Evolutionary conservation across 164 flowering plant species (phyloP).

Genomic region (Litsea cubeba): DNA sequence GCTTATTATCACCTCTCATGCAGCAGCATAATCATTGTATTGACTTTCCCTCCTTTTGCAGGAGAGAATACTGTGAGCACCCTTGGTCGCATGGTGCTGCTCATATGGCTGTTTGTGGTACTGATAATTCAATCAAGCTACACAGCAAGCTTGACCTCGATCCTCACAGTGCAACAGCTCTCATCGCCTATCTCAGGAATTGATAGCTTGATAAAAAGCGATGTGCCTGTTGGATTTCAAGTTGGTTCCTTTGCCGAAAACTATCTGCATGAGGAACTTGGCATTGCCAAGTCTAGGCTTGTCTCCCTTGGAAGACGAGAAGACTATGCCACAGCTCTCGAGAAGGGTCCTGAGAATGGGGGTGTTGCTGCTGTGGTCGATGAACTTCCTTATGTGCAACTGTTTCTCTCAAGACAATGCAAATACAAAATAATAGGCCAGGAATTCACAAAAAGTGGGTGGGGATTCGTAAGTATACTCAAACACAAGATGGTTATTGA

Average conservation of each 20-base stretch:
- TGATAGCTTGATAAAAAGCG: slow-evolving; percentile 34
- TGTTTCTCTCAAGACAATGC: slow-evolving; percentile 50
- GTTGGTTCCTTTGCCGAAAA: slow-evolving; percentile 47
- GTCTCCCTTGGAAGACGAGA: slow-evolving; percentile 43
- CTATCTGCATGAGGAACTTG: slow-evolving; percentile 40
- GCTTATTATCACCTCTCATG: background rate
- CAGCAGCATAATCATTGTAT: slow-evolving; percentile 1
- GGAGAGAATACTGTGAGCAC: slow-evolving; percentile 36
- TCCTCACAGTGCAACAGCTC: slow-evolving; percentile 39
- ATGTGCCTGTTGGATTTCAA: slow-evolving; percentile 46
- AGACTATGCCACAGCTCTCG: slow-evolving; percentile 37
- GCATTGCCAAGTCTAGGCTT: slow-evolving; percentile 39
- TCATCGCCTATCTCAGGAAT: slow-evolving; percentile 50
- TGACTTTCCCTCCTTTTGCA: slow-evolving; percentile 11
- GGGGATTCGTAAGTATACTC: slow-evolving; percentile 63
- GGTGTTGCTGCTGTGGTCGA: slow-evolving; percentile 55
- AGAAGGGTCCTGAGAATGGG: slow-evolving; percentile 30
- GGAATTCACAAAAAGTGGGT: slow-evolving; percentile 51
- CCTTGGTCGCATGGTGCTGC: slow-evolving; percentile 31
- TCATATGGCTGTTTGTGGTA: slow-evolving; percentile 40
- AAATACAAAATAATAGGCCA: slow-evolving; percentile 39
- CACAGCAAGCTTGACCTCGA: slow-evolving; percentile 43
- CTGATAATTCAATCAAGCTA: slow-evolving; percentile 37
- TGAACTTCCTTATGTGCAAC: slow-evolving; percentile 48
- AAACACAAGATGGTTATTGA: background rate